Evolutionary conservation across 2,329 filamentous ascomycete genomes (phyloP), one percentile per base, ranked within the genome.

Genomic region (Arthroderma sp.): DNA sequence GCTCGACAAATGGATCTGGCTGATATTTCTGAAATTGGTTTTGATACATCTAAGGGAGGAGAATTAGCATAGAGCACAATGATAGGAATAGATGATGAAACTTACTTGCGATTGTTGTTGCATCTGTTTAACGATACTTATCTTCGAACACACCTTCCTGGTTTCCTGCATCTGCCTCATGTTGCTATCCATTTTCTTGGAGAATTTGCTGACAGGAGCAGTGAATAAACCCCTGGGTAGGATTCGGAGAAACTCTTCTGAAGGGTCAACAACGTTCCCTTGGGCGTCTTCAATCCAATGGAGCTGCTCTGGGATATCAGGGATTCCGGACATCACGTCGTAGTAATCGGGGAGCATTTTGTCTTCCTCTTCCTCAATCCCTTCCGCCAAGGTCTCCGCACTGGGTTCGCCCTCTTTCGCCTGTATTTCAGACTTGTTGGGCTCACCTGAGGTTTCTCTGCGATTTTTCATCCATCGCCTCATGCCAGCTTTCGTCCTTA

Each of bases 1-100:
- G 74, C 64, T 98, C 91, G 11, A 81, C 67, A 50, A 98, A 95
- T 0, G 86, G 85, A 58, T 89, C 82, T 1, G 84, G 84, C 50
- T 94, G 85, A 59, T 94, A 94, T 65, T 94, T 95, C 52, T 89
- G 87, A 56, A 98, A 98, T 62, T 98, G 91, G 58, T 98, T 98
- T 57, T 88, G 84, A 60, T 98, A 98, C 60, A 94, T 84, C 83
- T 91, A 54, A 11, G 9, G n/a, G 9, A 38, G 2, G 31, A 50
- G 44, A 28, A 58, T 55, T 36, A 52, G 29, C 37, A 37, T n/a
- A 32, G n/a, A 38, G 30, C 30, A 47, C 6, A 11, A 29, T 29
- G 5, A 7, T 22, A 22, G 15, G 10, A 30, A 1, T 38, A 47
- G 29, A 5, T 32, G 40, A 42, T 5, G 34, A 29, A 41, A 57